Percentiles rank a stretch among this genome's conserved stretches.
phyloP scores from a whole-genome alignment of 768 basidiomycete genomes.

The Agrocybe pediades region DNA sequence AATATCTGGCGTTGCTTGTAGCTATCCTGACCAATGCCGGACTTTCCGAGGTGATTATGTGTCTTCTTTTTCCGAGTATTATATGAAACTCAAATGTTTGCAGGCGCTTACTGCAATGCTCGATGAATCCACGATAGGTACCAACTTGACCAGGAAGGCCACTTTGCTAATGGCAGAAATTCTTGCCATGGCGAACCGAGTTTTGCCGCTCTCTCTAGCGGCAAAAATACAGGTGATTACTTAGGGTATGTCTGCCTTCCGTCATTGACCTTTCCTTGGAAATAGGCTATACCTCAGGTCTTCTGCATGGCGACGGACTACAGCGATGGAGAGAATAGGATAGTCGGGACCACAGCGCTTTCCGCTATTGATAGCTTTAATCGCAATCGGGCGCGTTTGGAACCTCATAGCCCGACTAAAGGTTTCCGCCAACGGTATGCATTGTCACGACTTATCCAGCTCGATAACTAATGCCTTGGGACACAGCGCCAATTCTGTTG shows the following conservation, averaged over 20 bases:
- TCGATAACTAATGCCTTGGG: neutral
- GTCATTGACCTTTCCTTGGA: neutral
- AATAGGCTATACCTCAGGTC: constrained; percentile 78
- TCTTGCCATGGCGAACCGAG: constrained; percentile 83
- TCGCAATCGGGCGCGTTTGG: constrained; percentile 77
- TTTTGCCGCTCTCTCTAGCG: constrained; percentile 80
- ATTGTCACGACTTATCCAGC: neutral
- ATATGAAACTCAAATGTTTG: neutral
- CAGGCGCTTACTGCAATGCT: constrained; percentile 87
- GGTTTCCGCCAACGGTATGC: constrained; percentile 66
- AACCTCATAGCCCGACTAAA: constrained; percentile 52
- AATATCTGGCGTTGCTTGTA: constrained; percentile 86
- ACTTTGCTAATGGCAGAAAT: constrained; percentile 91
- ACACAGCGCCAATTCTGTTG: constrained; percentile 72
- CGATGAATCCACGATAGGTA: constrained; percentile 74
- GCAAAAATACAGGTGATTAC: constrained; percentile 75
- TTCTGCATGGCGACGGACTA: constrained; percentile 88
- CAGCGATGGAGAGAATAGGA: constrained; percentile 71
- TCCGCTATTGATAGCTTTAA: constrained; percentile 92
- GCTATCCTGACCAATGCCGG: constrained; percentile 87
- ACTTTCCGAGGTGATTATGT: constrained; percentile 71
- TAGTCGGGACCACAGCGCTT: constrained; percentile 82
- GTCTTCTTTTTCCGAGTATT: neutral
- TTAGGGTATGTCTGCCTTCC: neutral
- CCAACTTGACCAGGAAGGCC: constrained; percentile 83